Evolutionary conservation across 176 grass and related monocot species (phyloP), one percentile per base, ranked within the genome.

Genomic region (Aegilops bicornis): DNA sequence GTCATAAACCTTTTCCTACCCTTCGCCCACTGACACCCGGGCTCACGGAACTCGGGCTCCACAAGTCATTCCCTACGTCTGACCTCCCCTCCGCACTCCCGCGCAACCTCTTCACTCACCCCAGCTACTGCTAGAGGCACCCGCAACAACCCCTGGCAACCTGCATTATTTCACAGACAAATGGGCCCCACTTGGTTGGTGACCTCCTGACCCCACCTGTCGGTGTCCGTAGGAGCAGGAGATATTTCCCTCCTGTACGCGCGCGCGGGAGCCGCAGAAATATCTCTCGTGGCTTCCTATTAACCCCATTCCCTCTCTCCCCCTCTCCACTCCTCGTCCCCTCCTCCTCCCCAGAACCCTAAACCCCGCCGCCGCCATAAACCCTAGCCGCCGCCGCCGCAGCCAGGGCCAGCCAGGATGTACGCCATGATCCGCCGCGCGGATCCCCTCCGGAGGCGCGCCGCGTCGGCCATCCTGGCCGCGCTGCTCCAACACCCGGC

Each of bases 341-440:
- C 6, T 7, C 19, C 40, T 16, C 58, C 31, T 7, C 11, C 14
- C 20, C 1, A 87, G 84, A 91, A 69, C 86, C 89, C 82, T 78
- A 82, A 91, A 85, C 89, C 89, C 77, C 84, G 25, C 5, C 80
- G 29, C 66, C 58, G 20, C 72, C 60, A 6, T 40, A 86, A 79
- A 78, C 76, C 77, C 86, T 85, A 81, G 52, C 85, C 77, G 86
- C 89, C 77, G 86, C 89, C 72, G 87, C 24, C 91, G 78, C 29
- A 83, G 8, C 77, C 43, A 9, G 27, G 59, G 22, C 59, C 56
- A 68, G 79, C 86, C 59, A 19, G 14, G 42, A 92, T 90, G 84
- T 90, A 87, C 76, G 86, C 88, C 82, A 82, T 79, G 14, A 83
- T 91, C 10, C 88, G 88, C 19, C 86, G 91, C 16, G 48, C 83